These are phyloP conservation scores for Bathelium albidoporum DNA, from an alignment of 495 filamentous ascomycete species.

Conservation along the genomic window DNA sequence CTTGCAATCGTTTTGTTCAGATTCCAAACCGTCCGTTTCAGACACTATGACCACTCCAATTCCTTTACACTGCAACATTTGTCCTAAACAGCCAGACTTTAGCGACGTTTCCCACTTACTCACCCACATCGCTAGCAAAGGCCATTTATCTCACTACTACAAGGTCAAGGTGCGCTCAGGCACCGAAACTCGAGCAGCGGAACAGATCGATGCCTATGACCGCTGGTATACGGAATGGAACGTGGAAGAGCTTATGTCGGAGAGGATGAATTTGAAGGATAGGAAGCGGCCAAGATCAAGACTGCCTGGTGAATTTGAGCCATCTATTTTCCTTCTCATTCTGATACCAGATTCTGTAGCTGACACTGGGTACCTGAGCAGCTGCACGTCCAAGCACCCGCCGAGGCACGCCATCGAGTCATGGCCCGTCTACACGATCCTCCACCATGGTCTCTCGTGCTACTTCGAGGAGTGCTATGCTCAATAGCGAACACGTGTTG, in stretches of 20 bases:
- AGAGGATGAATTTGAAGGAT: slow-evolving; percentile 62
- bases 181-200: slow-evolving; percentile 41
- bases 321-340: neutral
- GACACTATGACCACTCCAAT: slow-evolving; percentile 25
- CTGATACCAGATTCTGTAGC: neutral
- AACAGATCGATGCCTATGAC: slow-evolving; percentile 50
- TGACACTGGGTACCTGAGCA: neutral
- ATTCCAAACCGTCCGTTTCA: neutral
- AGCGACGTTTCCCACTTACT: slow-evolving; percentile 82
- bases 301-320: slow-evolving; percentile 11
- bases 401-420: neutral
- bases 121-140: slow-evolving; percentile 79
- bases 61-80: slow-evolving; percentile 67
- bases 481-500: slow-evolving; percentile 7
- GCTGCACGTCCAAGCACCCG: neutral
- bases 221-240: slow-evolving; percentile 57
- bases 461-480: neutral
- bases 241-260: slow-evolving; percentile 55
- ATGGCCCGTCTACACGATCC: neutral
- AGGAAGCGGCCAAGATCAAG: slow-evolving; percentile 36
- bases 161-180: slow-evolving; percentile 56
- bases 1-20: slow-evolving; percentile 6
- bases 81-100: slow-evolving; percentile 64
- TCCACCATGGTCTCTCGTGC: neutral
- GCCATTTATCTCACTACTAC: slow-evolving; percentile 65